Base-by-base conservation (phyloP, 192 early-diverging fungal genomes). In the Chytriomyces confervae region DNA sequence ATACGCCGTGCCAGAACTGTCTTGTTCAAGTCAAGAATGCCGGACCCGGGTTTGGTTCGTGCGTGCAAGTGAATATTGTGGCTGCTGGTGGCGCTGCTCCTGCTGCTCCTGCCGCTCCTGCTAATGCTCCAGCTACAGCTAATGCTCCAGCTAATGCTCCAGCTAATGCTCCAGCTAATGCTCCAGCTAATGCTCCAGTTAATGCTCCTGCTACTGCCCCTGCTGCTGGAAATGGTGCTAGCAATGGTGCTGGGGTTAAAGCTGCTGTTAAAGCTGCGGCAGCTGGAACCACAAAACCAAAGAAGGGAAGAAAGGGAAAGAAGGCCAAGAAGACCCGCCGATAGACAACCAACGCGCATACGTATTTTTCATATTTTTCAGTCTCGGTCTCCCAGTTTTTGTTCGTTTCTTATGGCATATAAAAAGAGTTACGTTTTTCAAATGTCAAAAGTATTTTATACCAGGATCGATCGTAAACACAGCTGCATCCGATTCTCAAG, bases 31-130 rank as follows among this genome's bases (percentile, higher is more conserved):
- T 16, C 20, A 16, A 36, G 36, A 36, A 64, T 18, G 27, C 16
- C 1, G 18, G n/a, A 24, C n/a, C 24, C 24, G 62, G 62, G 3
- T 64, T 64, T 29, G 62, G 62, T 11, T 24, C 18, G 10, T 64
- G 62, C 27, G 29, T 64, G 18, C n/a, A 18, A 13, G 62, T 64
- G 20, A 64, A 64, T 64, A 64, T 64, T 64, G 62, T 64, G 43
- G 23, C 73, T 66, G 64, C 69, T 23, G 76, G 82, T 16, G 72
- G 75, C 57, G 81, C 77, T 18, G 50, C 73, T 16, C 1, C 62
- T 36, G 36, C 36, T 36, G 0, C 36, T 36, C 0, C 36, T 36
- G 36, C 36, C 36, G 36, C 36, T 36, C 36, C 36, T 1, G 1
- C 24, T 27, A 27, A 27, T 27, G 24, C 77, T 50, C 71, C 79